Conservation (phyloP, 306 rosid genomes). For the Malus domestica region DNA sequence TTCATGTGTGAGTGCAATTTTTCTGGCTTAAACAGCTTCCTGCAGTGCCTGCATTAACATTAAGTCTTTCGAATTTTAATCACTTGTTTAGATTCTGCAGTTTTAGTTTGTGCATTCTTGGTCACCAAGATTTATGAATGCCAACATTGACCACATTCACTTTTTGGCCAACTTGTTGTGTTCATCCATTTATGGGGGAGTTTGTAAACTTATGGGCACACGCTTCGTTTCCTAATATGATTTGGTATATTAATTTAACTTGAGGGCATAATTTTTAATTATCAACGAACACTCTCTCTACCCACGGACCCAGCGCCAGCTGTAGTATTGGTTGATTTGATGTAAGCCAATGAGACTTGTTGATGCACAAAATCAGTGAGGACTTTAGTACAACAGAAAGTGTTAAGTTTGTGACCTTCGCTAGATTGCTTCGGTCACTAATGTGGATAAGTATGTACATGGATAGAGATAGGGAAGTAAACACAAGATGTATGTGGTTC, state of each 20-base stretch:
- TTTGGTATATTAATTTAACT: neutral
- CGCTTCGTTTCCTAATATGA: neutral
- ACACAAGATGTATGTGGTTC: too few species aligned
- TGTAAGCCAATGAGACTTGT: neutral
- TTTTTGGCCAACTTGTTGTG: neutral
- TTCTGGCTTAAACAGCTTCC: slow-evolving; percentile 73
- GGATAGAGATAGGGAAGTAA: too few species aligned
- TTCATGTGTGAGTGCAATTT: slow-evolving; percentile 79
- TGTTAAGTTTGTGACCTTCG: too few species aligned
- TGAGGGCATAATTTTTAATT: neutral
- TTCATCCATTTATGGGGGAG: too few species aligned
- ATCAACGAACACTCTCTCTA: too few species aligned
- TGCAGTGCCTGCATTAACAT: slow-evolving; percentile 73
- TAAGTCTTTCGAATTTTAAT: neutral
- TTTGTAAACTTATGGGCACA: neutral
- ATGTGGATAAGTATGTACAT: too few species aligned
- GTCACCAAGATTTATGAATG: neutral
- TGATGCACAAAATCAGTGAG: too few species aligned
- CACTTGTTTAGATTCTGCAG: neutral
- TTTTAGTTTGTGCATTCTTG: neutral
- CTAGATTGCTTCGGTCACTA: too few species aligned
- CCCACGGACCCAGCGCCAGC: too few species aligned
- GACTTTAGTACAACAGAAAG: too few species aligned
- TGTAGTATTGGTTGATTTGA: too few species aligned
- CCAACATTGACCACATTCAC: neutral